A percentile compares a stretch with the other conserved stretches of the same genome.
These are phyloP conservation scores for Arachnopeziza araneosa DNA, from an alignment of 2,329 filamentous ascomycete genomes.

Conservation along the genomic window DNA sequence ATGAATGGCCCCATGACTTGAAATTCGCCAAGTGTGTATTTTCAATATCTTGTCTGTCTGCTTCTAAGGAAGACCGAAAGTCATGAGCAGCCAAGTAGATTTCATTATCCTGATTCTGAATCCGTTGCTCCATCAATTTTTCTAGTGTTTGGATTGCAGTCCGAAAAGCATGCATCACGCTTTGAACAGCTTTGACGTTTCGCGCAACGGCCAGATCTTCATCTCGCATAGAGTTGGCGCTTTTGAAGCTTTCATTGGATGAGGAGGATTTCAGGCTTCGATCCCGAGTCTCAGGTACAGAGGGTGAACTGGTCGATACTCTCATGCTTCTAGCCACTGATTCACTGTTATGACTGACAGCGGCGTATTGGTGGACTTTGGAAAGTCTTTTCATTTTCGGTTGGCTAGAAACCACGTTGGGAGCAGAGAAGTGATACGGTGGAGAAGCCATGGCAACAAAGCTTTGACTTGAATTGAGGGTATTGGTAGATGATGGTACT, in stretches of 20 bases:
- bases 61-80: constrained; percentile 1
- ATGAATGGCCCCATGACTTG: constrained; percentile 1
- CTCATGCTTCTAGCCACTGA: neutral
- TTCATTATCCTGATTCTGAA: neutral
- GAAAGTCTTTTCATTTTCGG: neutral
- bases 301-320: no score
- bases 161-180: constrained; percentile 13
- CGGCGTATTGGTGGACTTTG: neutral
- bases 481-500: neutral
- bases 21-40: constrained; percentile 1
- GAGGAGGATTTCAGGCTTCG: constrained; percentile 10
- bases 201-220: constrained; percentile 2
- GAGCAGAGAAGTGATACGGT: neutral
- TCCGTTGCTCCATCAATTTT: constrained; percentile 7
- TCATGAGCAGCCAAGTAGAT: constrained; percentile 2
- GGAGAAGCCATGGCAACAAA: neutral
- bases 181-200: constrained; percentile 12
- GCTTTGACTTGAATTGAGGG: neutral
- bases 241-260: constrained; percentile 16
- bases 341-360: neutral
- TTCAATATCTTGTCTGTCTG: constrained; percentile 2
- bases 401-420: neutral
- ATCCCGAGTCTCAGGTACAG: no score
- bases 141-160: constrained; percentile 12
- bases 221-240: constrained; percentile 10